Evolutionary conservation across 805 yeast genomes (phyloP).

Genomic region (Metschnikowia corniflorae): DNA sequence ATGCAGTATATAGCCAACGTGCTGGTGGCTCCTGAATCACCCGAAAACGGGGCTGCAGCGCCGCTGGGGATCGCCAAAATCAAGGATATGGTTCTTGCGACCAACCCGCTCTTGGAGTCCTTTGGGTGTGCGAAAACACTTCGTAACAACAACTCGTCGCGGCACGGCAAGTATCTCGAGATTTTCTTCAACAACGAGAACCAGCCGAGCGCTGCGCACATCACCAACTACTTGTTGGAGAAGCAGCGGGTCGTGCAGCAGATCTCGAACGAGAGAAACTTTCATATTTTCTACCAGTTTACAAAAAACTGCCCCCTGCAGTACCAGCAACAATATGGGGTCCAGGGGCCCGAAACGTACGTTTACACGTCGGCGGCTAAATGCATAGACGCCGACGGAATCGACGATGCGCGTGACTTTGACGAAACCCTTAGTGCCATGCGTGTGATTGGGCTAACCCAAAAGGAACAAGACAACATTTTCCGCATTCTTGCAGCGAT

Average conservation of each 20-base stretch:
- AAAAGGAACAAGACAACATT: conserved; percentile 84
- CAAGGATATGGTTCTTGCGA: conserved; percentile 96
- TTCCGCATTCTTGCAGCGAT: conserved; percentile 81
- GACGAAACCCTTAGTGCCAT: conserved; percentile 80
- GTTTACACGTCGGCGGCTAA: conserved; percentile 82
- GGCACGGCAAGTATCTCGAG: conserved; percentile 92
- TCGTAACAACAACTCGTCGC: conserved; percentile 82
- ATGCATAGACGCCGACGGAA: conserved; percentile 81
- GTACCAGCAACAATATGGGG: conserved; percentile 81
- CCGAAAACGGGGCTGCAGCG: conserved; percentile 16
- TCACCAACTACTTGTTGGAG: conserved; percentile 90
- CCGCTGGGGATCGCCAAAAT: conserved; percentile 67
- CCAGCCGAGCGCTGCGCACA: conserved; percentile 93
- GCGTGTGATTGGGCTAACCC: conserved; percentile 78
- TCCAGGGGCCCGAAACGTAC: conserved; percentile 92
- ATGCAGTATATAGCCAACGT: conserved; percentile 96
- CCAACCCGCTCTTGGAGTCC: conserved; percentile 87
- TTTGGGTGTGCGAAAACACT: conserved; percentile 93
- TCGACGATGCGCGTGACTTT: conserved; percentile 80
- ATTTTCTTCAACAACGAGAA: conserved; percentile 70
- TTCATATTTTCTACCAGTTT: conserved; percentile 95
- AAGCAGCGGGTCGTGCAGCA: conserved; percentile 97
- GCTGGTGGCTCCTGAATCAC: conserved; percentile 48
- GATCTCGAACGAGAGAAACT: conserved; percentile 86
- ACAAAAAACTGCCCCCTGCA: conserved; percentile 85